Conservation (phyloP, 2,329 filamentous ascomycete species). For the Fusarium sp. region DNA sequence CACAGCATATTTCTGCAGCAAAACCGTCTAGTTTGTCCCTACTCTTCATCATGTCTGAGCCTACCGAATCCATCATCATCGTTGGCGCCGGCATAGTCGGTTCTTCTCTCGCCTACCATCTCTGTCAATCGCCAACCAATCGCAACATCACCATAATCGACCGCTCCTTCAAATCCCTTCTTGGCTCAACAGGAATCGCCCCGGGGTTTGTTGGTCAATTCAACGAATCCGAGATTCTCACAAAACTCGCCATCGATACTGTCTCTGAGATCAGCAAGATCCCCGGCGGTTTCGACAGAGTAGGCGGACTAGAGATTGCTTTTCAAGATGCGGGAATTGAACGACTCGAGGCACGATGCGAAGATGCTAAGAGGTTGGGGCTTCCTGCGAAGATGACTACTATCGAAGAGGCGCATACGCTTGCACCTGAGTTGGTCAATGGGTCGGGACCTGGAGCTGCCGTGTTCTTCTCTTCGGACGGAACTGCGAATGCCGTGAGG, state of each 20-base stretch:
- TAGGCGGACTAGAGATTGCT: conserved; percentile 41
- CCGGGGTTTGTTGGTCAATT: conserved; percentile 45
- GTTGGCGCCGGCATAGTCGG: conserved; percentile 40
- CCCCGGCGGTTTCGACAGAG: conserved; percentile 37
- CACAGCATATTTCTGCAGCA: neutral
- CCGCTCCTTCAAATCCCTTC: conserved; percentile 22
- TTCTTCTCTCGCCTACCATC: conserved; percentile 28
- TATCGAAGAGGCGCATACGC: conserved; percentile 18
- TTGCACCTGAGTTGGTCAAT: conserved; percentile 40
- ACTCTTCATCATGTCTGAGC: conserved; percentile 6
- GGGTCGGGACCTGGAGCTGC: conserved; percentile 17
- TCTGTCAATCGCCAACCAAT: conserved; percentile 8
- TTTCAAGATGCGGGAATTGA: conserved; percentile 22
- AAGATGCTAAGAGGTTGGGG: conserved; percentile 15
- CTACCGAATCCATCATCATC: conserved; percentile 34
- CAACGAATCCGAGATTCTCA: conserved; percentile 42
- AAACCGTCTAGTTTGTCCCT: too few species aligned
- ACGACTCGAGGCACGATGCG: conserved; percentile 15
- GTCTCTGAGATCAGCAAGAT: conserved; percentile 42
- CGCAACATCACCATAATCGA: conserved; percentile 39
- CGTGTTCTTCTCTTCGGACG: conserved; percentile 33
- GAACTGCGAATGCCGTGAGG: conserved; percentile 36
- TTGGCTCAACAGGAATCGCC: conserved; percentile 41
- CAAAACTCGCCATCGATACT: conserved; percentile 39
- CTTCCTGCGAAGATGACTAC: conserved; percentile 23